A percentile compares a stretch with the other conserved stretches of the same genome.
These are phyloP conservation scores for Heliamphora exappendiculata DNA, from an alignment of 148 eudicot genomes.

Conservation along the genomic window DNA sequence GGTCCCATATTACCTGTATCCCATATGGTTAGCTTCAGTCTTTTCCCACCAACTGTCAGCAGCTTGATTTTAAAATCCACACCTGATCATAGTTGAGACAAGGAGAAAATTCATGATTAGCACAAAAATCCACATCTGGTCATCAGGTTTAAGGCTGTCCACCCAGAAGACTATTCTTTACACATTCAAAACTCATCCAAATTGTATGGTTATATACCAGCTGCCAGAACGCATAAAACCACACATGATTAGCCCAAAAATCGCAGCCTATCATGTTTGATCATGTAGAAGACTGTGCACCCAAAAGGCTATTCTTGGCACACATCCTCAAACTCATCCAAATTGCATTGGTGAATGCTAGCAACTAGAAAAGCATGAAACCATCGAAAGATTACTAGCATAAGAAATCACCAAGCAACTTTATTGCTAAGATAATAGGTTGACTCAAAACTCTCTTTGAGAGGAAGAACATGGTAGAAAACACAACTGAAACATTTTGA, in stretches of 20 bases:
- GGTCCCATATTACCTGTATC: constrained; percentile 55
- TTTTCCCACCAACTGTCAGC: constrained; percentile 72
- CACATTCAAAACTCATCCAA: too few relatives aligned
- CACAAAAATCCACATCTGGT: neutral
- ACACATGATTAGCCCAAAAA: neutral
- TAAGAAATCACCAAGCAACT: neutral
- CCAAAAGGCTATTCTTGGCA: neutral
- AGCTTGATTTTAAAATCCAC: constrained; percentile 92
- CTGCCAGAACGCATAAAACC: neutral
- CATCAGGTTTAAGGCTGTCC: neutral
- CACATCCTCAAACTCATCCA: too few relatives aligned
- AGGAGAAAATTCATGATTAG: constrained; percentile 6
- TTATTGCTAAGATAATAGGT: neutral
- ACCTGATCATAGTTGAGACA: constrained; percentile 37
- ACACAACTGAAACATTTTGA: neutral
- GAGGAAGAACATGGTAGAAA: neutral
- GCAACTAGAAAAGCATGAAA: neutral
- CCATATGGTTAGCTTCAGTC: constrained; percentile 91
- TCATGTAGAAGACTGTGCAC: neutral
- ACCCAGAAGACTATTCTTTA: neutral
- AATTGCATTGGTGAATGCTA: neutral
- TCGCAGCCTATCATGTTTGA: neutral
- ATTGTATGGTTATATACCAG: neutral
- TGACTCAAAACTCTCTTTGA: neutral
- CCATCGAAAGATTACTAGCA: neutral